Conservation (phyloP, 1,139 yeast genomes). For the Yamadazyma buinensis region DNA sequence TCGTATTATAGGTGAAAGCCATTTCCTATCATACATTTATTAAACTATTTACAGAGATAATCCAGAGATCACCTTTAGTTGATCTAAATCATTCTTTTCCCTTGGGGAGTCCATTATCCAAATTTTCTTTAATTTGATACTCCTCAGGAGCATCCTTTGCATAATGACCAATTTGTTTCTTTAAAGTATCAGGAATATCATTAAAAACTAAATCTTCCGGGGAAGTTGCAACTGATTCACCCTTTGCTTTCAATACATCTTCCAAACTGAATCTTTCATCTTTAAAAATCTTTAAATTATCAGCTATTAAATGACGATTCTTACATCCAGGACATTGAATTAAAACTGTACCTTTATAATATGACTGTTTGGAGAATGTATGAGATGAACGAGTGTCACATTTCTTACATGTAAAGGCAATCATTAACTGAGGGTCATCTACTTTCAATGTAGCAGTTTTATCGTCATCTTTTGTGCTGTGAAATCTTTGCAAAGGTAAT, state of each 20-base stretch:
- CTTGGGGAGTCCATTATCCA: constrained; percentile 7
- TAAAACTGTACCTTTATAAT: constrained; percentile 79
- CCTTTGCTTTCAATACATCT: constrained; percentile 73
- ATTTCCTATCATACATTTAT: no score
- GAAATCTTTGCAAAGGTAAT: neutral
- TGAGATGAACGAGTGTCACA: constrained; percentile 85
- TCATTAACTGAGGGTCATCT: constrained; percentile 73
- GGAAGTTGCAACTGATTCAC: constrained; percentile 63
- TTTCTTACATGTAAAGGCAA: constrained; percentile 89
- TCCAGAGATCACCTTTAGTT: no score
- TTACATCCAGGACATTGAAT: constrained; percentile 92
- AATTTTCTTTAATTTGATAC: constrained; percentile 3
- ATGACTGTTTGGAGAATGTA: constrained; percentile 86
- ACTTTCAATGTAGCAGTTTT: constrained; percentile 29
- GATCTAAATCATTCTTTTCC: constrained; percentile 1
- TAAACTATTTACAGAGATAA: no score
- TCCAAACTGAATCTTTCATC: constrained; percentile 73
- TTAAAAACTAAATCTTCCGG: constrained; percentile 66
- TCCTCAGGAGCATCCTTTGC: constrained; percentile 59
- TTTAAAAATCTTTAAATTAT: constrained; percentile 79
- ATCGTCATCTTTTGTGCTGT: constrained; percentile 3
- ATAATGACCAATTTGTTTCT: constrained; percentile 52
- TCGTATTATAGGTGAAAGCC: no score
- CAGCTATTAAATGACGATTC: constrained; percentile 87
- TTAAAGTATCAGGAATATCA: constrained; percentile 68